Evolutionary conservation across 352 stramenopile genomes (phyloP), one percentile per base, ranked within the genome.

Genomic region (Globisporangium uncinulatum): DNA sequence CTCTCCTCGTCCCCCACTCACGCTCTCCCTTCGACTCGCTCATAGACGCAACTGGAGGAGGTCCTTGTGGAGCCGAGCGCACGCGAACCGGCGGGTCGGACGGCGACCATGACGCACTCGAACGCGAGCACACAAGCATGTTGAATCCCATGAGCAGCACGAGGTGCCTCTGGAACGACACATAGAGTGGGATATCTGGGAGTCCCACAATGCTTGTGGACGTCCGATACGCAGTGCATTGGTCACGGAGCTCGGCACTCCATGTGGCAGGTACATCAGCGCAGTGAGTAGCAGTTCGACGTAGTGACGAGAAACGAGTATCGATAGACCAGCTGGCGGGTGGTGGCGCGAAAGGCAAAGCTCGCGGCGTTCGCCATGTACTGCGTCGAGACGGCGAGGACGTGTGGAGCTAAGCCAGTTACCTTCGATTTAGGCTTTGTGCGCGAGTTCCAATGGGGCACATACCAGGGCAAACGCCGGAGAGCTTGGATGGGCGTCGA

Each of bases 181-280:
- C 39, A 7, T 77, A 77, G 20, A 89, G 62, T 42, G 79, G 76
- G 15, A 89, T 89, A 51, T 87, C 73, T 11, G 76, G 79, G 45
- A 89, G 58, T 51, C 66, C 67, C 6, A 89, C 63, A 51, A 89
- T 77, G 63, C 87, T 89, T 19, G 79, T 87, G 66, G 73, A 86
- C 68, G 75, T 86, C 15, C 74, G 14, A 89, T 65, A 15, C 79
- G 79, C 71, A 89, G 83, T 63, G 81, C 45, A 24, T 84, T 71
- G 11, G 61, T 82, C 45, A 80, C 21, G 11, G 44, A 34, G 56
- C 61, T 76, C 19, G 69, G 74, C n/a, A 65, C 54, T 9, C 71
- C 71, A 14, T 82, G 63, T 19, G 76, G 19, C 54, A 84, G 32
- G 51, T 80, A 81, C 50, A 84, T 15, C 15, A 76, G 52, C 29